Evolutionary conservation across 148 eudicot genomes (phyloP).

Genomic region (Mesembryanthemum crystallinum): DNA sequence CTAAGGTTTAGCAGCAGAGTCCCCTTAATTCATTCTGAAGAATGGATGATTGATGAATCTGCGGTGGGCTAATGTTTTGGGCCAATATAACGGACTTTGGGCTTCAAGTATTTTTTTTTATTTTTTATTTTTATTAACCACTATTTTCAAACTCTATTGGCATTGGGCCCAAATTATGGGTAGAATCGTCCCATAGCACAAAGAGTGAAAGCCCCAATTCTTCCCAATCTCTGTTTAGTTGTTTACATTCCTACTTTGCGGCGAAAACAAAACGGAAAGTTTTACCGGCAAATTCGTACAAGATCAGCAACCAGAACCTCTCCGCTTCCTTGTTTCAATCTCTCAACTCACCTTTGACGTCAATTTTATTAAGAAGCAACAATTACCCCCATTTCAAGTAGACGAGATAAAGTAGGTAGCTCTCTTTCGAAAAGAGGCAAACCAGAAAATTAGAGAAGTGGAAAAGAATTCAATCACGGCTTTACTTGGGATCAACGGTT

Average conservation of each 20-base stretch:
- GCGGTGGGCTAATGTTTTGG: neutral
- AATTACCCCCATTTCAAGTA: neutral
- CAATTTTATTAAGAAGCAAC: neutral
- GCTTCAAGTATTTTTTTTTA: too few species aligned
- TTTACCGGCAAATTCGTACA: neutral
- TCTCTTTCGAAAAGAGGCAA: too few species aligned
- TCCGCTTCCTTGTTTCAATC: neutral
- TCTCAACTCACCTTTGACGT: neutral
- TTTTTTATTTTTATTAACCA: too few species aligned
- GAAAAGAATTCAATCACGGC: constrained; percentile 34
- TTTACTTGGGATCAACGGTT: constrained; percentile 23
- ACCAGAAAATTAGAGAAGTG: neutral
- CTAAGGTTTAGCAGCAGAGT: too few species aligned
- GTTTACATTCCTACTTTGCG: neutral
- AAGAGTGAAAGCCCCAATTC: too few species aligned
- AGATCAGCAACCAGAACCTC: constrained; percentile 4
- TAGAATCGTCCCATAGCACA: too few species aligned
- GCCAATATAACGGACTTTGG: neutral
- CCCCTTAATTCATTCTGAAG: too few species aligned
- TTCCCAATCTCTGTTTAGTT: too few species aligned
- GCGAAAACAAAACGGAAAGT: neutral
- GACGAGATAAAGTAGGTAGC: neutral
- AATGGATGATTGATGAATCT: too few species aligned
- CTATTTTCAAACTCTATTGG: too few species aligned
- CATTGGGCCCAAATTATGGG: too few species aligned